A percentile compares a stretch with the other conserved stretches of the same genome.
These are phyloP conservation scores for Aspergillus clavatus DNA, from an alignment of 2,329 filamentous ascomycete species.

Conservation along the genomic window DNA sequence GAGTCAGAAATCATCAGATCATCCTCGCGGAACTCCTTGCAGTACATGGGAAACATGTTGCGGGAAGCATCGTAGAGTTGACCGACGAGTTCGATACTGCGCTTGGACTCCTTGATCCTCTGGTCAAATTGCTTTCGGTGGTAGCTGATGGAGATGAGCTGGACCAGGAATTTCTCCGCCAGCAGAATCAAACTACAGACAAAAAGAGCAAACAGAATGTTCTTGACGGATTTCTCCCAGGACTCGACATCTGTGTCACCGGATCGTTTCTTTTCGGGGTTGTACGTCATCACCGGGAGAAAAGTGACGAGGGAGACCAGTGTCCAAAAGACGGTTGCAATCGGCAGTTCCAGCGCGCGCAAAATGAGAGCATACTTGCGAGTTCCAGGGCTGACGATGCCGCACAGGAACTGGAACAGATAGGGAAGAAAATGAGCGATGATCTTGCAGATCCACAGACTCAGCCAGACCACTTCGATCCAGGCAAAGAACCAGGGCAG, in stretches of 20 bases:
- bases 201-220: constrained; percentile 55
- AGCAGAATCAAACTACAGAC: constrained; percentile 55
- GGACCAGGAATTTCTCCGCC: constrained; percentile 56
- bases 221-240: constrained; percentile 54
- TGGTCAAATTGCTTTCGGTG: constrained; percentile 62
- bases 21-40: constrained; percentile 82
- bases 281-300: constrained; percentile 47
- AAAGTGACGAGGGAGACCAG: constrained; percentile 58
- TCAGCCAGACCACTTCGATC: constrained; percentile 61
- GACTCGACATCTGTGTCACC: constrained; percentile 31
- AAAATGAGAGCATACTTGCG: constrained; percentile 60
- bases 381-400: constrained; percentile 60
- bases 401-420: constrained; percentile 57
- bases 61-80: constrained; percentile 88
- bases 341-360: constrained; percentile 54
- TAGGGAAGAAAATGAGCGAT: constrained; percentile 55
- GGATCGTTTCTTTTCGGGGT: constrained; percentile 31
- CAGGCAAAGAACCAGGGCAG: constrained; percentile 61
- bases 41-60: constrained; percentile 86
- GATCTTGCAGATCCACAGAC: constrained; percentile 59
- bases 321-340: constrained; percentile 58
- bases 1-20: constrained; percentile 88
- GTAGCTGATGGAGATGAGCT: constrained; percentile 64
- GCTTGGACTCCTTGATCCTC: constrained; percentile 84
- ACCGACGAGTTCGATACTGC: constrained; percentile 72